Percentiles rank a stretch among this genome's conserved stretches.
Conservation (phyloP, 2,329 filamentous ascomycete genomes). For the Penicillium sp. region DNA sequence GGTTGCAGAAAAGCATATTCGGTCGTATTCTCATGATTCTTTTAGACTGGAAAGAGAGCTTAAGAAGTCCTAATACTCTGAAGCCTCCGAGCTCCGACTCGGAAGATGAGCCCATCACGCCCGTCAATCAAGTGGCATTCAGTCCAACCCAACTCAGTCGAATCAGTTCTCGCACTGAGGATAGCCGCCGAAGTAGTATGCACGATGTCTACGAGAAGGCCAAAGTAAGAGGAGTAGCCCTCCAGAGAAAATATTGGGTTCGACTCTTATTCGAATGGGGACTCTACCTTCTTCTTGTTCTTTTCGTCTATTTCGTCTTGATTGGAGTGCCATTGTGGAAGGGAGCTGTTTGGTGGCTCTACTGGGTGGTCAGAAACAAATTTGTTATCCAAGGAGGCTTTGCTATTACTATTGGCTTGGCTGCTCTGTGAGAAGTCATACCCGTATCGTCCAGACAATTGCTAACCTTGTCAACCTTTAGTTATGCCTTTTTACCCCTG, state of each 20-base stretch:
- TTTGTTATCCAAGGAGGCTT: conserved; percentile 48
- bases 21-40: no score
- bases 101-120: conserved; percentile 21
- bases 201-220: conserved; percentile 26
- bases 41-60: conserved; percentile 4
- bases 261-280: conserved; percentile 45
- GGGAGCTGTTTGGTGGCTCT: conserved; percentile 50
- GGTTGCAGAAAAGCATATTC: not conserved
- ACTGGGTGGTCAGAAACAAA: conserved; percentile 45
- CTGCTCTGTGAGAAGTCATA: conserved; percentile 35
- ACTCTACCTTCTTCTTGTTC: conserved; percentile 41
- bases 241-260: conserved; percentile 39
- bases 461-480: conserved; percentile 10
- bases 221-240: conserved; percentile 22
- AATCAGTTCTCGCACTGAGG: conserved; percentile 6
- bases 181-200: conserved; percentile 16
- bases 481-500: conserved; percentile 35
- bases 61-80: not conserved
- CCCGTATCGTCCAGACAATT: not conserved
- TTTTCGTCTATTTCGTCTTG: conserved; percentile 53
- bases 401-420: conserved; percentile 46
- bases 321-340: conserved; percentile 53
- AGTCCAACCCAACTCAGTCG: conserved; percentile 11
- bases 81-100: not conserved
- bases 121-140: conserved; percentile 16